These are phyloP conservation scores for Fusarium verticillioides DNA, from an alignment of 2,329 filamentous ascomycete species.

Conservation along the genomic window DNA sequence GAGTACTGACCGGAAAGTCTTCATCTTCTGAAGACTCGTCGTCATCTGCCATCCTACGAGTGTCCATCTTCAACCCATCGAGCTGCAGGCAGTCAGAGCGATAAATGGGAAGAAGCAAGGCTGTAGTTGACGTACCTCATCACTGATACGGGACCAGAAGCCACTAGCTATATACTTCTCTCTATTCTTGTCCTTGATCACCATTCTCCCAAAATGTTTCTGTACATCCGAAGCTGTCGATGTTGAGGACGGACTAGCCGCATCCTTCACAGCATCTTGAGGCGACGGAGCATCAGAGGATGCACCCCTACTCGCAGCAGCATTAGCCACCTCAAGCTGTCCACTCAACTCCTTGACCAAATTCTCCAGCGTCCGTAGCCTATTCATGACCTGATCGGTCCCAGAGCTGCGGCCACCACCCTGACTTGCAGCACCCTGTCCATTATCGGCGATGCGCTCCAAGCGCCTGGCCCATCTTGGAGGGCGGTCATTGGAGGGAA, in stretches of 20 bases:
- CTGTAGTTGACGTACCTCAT: conserved; percentile 56
- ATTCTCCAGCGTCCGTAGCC: conserved; percentile 60
- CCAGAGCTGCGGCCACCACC: conserved; percentile 40
- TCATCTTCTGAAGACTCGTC: conserved; percentile 53
- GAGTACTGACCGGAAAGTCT: conserved; percentile 43
- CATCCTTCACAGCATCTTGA: conserved; percentile 26
- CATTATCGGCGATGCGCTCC: conserved; percentile 51
- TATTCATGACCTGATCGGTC: conserved; percentile 57
- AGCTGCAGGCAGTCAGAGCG: conserved; percentile 47
- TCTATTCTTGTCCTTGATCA: conserved; percentile 55
- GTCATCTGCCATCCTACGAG: conserved; percentile 44
- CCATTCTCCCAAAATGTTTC: conserved; percentile 59
- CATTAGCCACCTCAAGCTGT: conserved; percentile 57
- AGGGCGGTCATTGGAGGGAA: conserved; percentile 60
- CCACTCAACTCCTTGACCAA: conserved; percentile 62
- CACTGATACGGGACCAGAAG: conserved; percentile 67
- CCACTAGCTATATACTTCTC: conserved; percentile 63
- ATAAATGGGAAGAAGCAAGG: not conserved
- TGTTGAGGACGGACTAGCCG: conserved; percentile 8
- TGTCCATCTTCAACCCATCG: conserved; percentile 57
- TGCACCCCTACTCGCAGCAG: conserved; percentile 40
- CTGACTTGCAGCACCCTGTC: not conserved
- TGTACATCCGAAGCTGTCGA: conserved; percentile 46
- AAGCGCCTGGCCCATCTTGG: conserved; percentile 66
- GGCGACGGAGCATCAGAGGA: conserved; percentile 47